Percentiles rank a stretch among this genome's conserved stretches.
phyloP scores from a whole-genome alignment of 2,329 filamentous ascomycete species.

The Aspergillus sp. region DNA sequence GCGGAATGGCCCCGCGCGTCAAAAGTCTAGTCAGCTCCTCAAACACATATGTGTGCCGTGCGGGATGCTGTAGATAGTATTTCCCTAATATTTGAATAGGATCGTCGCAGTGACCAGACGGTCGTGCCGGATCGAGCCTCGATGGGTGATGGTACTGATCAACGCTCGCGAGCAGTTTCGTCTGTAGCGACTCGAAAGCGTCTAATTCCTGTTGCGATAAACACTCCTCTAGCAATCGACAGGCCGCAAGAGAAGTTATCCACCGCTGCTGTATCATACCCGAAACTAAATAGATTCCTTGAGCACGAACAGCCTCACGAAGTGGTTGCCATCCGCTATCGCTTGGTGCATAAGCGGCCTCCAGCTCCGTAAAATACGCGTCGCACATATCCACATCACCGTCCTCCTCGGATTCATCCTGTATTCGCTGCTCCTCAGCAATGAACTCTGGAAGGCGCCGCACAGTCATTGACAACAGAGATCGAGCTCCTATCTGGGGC shows the following conservation, averaged over 20 bases:
- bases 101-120: constrained; percentile 22
- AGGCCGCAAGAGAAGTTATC: constrained; percentile 33
- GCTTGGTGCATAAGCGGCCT: constrained; percentile 37
- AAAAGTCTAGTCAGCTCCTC: constrained; percentile 37
- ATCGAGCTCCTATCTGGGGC: constrained; percentile 29
- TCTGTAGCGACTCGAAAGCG: constrained; percentile 36
- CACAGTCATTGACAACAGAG: constrained; percentile 38
- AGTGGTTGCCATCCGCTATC: constrained; percentile 41
- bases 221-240: constrained; percentile 35
- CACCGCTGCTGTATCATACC: constrained; percentile 37
- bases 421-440: constrained; percentile 35
- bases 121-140: constrained; percentile 24
- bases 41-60: constrained; percentile 31
- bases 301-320: constrained; percentile 41
- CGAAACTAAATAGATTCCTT: constrained; percentile 40
- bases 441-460: constrained; percentile 41
- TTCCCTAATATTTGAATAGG: constrained; percentile 31
- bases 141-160: constrained; percentile 29
- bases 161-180: constrained; percentile 31
- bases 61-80: constrained; percentile 26
- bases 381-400: constrained; percentile 41
- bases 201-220: constrained; percentile 34
- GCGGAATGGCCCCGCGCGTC: constrained; percentile 30
- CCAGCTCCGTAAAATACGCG: constrained; percentile 44
- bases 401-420: constrained; percentile 34